Conservation (phyloP, 202 grass and related monocot genomes). For the Carex arenaria region DNA sequence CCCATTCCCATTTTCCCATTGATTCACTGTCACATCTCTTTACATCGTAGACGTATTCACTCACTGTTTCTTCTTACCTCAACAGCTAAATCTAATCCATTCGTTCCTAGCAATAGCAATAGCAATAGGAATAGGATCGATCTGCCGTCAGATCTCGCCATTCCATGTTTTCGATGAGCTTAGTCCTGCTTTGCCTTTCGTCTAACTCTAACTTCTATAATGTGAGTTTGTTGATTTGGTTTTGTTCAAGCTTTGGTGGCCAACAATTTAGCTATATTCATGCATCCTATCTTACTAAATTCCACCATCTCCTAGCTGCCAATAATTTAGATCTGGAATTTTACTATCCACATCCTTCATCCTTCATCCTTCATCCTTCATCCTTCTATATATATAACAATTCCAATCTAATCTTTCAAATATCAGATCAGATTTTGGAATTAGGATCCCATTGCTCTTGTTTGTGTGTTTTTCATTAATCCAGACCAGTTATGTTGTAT, state of each 20-base stretch:
- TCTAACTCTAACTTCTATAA: not conserved
- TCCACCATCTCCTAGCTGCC: not conserved
- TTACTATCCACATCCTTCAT: not conserved
- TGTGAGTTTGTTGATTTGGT: slow-evolving; percentile 16
- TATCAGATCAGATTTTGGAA: not conserved
- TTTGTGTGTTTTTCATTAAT: not conserved
- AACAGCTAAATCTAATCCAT: too few species aligned
- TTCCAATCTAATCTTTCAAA: not conserved
- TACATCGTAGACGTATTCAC: not conserved
- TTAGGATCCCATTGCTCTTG: not conserved
- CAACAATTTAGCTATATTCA: not conserved
- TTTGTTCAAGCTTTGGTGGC: slow-evolving; percentile 6
- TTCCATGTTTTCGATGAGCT: not conserved
- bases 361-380: too few species aligned
- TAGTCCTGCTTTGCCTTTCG: not conserved
- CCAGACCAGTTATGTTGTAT: not conserved
- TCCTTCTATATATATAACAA: not conserved
- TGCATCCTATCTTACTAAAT: not conserved
- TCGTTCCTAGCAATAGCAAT: too few species aligned
- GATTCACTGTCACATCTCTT: not conserved
- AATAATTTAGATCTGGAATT: not conserved
- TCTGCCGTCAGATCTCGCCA: not conserved
- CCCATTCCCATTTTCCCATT: too few species aligned
- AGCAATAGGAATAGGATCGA: too few species aligned
- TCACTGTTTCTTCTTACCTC: not conserved